Percentiles rank a stretch among this genome's conserved stretches.
Evolutionary conservation across 192 early-diverging fungal species (phyloP).

Genomic region (Allomyces arbusculus): DNA sequence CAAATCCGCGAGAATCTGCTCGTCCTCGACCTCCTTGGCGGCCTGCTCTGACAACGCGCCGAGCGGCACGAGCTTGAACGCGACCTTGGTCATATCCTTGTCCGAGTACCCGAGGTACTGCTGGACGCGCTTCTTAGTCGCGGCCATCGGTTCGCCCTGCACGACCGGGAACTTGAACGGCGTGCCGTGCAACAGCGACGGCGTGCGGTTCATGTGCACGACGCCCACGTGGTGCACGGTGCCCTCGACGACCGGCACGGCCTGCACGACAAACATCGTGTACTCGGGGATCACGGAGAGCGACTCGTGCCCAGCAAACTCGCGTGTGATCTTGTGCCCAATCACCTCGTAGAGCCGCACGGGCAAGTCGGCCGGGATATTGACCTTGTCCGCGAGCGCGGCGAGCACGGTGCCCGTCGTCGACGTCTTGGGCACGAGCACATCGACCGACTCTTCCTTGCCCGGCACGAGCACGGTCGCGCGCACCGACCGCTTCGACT

Average conservation of each 20-base stretch:
- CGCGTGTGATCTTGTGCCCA: constrained; percentile 19
- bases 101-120: constrained; percentile 50
- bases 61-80: constrained; percentile 15
- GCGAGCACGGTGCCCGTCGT: constrained; percentile 23
- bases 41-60: background rate
- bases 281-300: constrained; percentile 20
- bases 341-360: constrained; percentile 39
- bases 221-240: constrained; percentile 28
- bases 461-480: constrained; percentile 42
- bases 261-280: constrained; percentile 33
- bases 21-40: background rate
- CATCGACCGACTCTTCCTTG: constrained; percentile 49
- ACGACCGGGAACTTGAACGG: constrained; percentile 62
- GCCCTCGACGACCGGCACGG: background rate
- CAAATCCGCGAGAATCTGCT: background rate
- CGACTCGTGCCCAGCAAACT: constrained; percentile 20
- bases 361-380: constrained; percentile 13
- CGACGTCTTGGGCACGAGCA: constrained; percentile 46
- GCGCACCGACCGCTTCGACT: constrained; percentile 50
- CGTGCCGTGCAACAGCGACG: constrained; percentile 44
- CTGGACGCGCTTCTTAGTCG: constrained; percentile 53
- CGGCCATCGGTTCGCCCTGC: constrained; percentile 39
- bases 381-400: constrained; percentile 20
- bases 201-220: constrained; percentile 58
- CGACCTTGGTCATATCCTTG: constrained; percentile 54